A percentile compares a stretch with the other conserved stretches of the same genome.
These are phyloP conservation scores for Xylaria venustula DNA, from an alignment of 495 filamentous ascomycete species.

Conservation along the genomic window DNA sequence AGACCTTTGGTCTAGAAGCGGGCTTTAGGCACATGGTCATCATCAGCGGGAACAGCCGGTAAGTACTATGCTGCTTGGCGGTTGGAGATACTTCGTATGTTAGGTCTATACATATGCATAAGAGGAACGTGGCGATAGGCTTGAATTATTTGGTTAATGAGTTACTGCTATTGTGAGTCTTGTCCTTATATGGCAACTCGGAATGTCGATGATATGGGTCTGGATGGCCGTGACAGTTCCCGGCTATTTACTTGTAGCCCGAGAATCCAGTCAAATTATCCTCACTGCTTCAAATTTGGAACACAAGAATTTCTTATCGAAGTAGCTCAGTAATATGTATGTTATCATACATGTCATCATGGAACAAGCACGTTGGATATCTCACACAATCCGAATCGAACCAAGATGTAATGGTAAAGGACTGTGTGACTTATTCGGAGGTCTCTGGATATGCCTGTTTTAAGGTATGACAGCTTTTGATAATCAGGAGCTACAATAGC, in stretches of 20 bases:
- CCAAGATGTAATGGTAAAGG: no score
- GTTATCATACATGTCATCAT: no score
- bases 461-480: no score
- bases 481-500: no score
- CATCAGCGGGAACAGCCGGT: neutral
- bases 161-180: neutral
- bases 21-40: no score
- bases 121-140: neutral
- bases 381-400: no score
- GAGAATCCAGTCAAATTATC: neutral
- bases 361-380: no score
- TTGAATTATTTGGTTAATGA: neutral
- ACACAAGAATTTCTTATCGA: no score
- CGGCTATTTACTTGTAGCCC: conserved; percentile 25
- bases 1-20: no score
- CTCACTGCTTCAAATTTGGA: neutral
- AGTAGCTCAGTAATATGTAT: no score
- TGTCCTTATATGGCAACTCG: conserved; percentile 24
- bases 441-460: no score
- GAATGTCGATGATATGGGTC: conserved; percentile 15
- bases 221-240: conserved; percentile 9
- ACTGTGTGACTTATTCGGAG: no score
- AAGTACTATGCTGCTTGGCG: neutral
- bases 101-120: neutral
- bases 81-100: neutral